phyloP scores from a whole-genome alignment of 208 protist species.

The Trypanosoma scelopori region DNA sequence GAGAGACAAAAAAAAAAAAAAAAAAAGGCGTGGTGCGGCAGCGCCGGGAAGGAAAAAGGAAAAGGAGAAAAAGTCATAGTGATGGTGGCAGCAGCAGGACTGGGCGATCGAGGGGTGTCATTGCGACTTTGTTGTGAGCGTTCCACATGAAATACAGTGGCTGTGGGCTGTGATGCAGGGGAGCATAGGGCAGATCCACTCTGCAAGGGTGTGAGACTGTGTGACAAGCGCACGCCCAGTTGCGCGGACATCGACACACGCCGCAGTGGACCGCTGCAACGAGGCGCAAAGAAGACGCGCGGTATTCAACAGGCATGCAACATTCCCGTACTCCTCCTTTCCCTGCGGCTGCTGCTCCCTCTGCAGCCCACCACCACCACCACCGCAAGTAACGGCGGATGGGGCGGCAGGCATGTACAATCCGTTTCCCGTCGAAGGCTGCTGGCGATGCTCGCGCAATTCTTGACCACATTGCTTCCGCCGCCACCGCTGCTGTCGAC shows the following conservation, averaged over 20 bases:
- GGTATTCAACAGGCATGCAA: slow-evolving; percentile 2
- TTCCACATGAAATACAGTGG: neutral
- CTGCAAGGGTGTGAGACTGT: neutral
- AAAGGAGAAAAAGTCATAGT: no score
- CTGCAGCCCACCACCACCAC: neutral
- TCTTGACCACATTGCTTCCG: neutral
- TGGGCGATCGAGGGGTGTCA: no score
- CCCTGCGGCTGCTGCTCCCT: neutral
- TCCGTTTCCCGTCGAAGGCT: neutral
- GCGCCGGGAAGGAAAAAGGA: no score
- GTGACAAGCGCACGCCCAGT: slow-evolving; percentile 1
- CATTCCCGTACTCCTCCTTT: neutral
- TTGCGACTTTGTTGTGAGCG: neutral
- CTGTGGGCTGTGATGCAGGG: neutral
- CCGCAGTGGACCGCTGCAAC: slow-evolving; percentile 11
- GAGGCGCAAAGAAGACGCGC: slow-evolving; percentile 23
- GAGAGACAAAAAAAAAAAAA: no score
- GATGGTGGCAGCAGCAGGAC: no score
- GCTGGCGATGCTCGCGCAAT: neutral
- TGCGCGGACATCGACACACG: slow-evolving; percentile 12
- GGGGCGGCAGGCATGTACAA: neutral
- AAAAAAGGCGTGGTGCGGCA: no score
- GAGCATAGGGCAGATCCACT: slow-evolving; percentile 11
- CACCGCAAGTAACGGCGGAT: neutral
- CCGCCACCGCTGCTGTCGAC: neutral